These are phyloP conservation scores for Microsporum ferrugineum DNA, from an alignment of 2,329 filamentous ascomycete genomes.

Conservation along the genomic window DNA sequence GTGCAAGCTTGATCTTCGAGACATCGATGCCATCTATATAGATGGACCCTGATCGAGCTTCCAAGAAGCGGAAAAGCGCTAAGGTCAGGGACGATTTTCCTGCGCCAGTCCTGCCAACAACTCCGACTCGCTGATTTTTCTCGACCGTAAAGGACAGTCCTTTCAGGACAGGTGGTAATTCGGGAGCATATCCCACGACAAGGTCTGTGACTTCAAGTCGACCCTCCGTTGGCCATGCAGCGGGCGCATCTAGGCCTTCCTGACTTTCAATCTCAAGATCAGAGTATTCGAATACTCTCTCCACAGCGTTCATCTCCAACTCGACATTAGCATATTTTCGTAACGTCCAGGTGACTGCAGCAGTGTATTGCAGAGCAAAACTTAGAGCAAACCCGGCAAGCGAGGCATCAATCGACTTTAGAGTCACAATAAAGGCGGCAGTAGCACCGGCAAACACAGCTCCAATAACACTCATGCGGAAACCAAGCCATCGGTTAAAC, in stretches of 20 bases:
- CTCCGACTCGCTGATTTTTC: constrained; percentile 59
- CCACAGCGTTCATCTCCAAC: constrained; percentile 66
- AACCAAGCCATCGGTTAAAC: constrained; percentile 66
- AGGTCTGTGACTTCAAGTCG: constrained; percentile 61
- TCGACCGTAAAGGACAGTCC: constrained; percentile 56
- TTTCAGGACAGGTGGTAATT: constrained; percentile 59
- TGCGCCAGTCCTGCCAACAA: constrained; percentile 66
- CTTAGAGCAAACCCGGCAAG: constrained; percentile 65
- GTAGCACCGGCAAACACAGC: constrained; percentile 57
- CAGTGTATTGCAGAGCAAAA: constrained; percentile 60
- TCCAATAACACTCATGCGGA: constrained; percentile 59
- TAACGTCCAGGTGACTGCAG: constrained; percentile 53
- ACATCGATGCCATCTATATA: constrained; percentile 65
- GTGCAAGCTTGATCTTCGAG: constrained; percentile 56
- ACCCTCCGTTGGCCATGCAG: constrained; percentile 65
- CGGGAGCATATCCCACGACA: constrained; percentile 58
- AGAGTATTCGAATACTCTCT: constrained; percentile 65
- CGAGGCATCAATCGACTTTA: constrained; percentile 52
- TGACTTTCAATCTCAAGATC: constrained; percentile 56
- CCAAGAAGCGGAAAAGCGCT: constrained; percentile 66
- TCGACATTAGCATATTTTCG: constrained; percentile 60
- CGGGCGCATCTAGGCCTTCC: constrained; percentile 50
- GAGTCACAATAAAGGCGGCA: constrained; percentile 51
- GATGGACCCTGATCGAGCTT: constrained; percentile 54
- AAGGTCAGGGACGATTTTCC: constrained; percentile 67